Evolutionary conservation across 2,329 filamentous ascomycete species (phyloP).

Genomic region (Hirsutella rhossiliensis): DNA sequence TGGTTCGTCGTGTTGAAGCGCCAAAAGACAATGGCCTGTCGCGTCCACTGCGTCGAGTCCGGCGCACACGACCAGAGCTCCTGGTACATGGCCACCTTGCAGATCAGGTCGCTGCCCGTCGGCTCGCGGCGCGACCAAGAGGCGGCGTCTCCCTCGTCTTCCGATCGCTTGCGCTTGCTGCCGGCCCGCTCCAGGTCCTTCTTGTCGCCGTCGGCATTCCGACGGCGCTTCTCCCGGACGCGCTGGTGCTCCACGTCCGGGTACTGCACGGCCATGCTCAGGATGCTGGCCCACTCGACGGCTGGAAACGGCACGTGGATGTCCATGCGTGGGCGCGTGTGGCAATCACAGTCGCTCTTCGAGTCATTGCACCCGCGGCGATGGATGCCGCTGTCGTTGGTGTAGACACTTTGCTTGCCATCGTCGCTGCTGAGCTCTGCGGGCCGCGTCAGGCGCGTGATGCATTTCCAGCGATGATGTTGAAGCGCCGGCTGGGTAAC

Average conservation of each 20-base stretch:
- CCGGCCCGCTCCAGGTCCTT: slow-evolving; percentile 21
- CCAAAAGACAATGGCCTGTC: slow-evolving; percentile 51
- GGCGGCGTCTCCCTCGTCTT: slow-evolving; percentile 27
- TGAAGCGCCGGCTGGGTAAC: slow-evolving; percentile 41
- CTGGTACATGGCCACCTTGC: slow-evolving; percentile 54
- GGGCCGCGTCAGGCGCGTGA: slow-evolving; percentile 46
- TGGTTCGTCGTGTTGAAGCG: slow-evolving; percentile 43
- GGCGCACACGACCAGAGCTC: slow-evolving; percentile 48
- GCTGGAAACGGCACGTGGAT: slow-evolving; percentile 47
- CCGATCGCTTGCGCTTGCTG: slow-evolving; percentile 26
- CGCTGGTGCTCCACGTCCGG: slow-evolving; percentile 29
- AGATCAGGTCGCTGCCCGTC: slow-evolving; percentile 43
- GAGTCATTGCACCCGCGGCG: slow-evolving; percentile 37
- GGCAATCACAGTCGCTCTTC: slow-evolving; percentile 38
- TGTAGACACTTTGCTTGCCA: slow-evolving; percentile 30
- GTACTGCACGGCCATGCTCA: slow-evolving; percentile 43
- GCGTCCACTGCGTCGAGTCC: slow-evolving; percentile 35
- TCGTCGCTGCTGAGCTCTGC: slow-evolving; percentile 38
- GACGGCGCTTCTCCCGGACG: slow-evolving; percentile 23
- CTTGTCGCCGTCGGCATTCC: slow-evolving; percentile 20
- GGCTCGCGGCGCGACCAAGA: slow-evolving; percentile 25
- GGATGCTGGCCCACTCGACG: slow-evolving; percentile 44
- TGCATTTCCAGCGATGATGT: slow-evolving; percentile 47
- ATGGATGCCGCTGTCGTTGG: slow-evolving; percentile 40
- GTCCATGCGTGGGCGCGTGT: slow-evolving; percentile 31